Evolutionary conservation across 208 protist genomes (phyloP).

Genomic region (Vickermania spadyakhi): DNA sequence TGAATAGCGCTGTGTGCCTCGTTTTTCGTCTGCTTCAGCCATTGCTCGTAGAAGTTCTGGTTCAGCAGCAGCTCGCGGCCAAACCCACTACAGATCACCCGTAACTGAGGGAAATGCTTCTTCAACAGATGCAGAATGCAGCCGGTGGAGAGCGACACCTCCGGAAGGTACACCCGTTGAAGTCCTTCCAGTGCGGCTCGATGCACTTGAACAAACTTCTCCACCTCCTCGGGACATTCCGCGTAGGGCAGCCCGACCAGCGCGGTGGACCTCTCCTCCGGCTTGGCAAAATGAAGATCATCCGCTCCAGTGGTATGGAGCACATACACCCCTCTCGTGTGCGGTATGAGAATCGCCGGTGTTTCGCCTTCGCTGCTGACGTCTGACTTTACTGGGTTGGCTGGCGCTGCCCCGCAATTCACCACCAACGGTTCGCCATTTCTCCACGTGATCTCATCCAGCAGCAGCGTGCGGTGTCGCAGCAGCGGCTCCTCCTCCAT

Average conservation of each 20-base stretch:
- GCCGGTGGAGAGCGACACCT: constrained; percentile 24
- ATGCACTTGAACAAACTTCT: constrained; percentile 33
- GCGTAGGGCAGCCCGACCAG: constrained; percentile 51
- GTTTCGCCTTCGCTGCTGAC: not conserved
- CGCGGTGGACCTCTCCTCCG: constrained; percentile 17
- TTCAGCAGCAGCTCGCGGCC: constrained; percentile 48
- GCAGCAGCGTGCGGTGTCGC: constrained; percentile 50
- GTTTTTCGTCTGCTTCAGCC: constrained; percentile 30
- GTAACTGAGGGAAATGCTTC: constrained; percentile 22
- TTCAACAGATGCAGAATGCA: constrained; percentile 27
- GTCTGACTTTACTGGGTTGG: no score
- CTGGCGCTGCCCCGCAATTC: no score
- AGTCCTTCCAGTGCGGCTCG: constrained; percentile 23
- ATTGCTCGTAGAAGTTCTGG: constrained; percentile 45
- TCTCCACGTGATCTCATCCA: constrained; percentile 23
- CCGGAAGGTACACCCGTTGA: constrained; percentile 35
- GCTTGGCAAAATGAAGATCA: constrained; percentile 34
- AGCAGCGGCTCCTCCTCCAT: not conserved
- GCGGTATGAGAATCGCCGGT: constrained; percentile 6
- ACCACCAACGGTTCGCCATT: constrained; percentile 5
- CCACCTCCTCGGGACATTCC: constrained; percentile 18
- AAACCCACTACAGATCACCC: constrained; percentile 40
- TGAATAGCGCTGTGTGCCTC: no score
- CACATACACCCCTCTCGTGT: constrained; percentile 49
- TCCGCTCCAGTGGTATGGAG: constrained; percentile 34